Evolutionary conservation across 306 rosid genomes (phyloP).

Genomic region (Citrullus mucosospermus): DNA sequence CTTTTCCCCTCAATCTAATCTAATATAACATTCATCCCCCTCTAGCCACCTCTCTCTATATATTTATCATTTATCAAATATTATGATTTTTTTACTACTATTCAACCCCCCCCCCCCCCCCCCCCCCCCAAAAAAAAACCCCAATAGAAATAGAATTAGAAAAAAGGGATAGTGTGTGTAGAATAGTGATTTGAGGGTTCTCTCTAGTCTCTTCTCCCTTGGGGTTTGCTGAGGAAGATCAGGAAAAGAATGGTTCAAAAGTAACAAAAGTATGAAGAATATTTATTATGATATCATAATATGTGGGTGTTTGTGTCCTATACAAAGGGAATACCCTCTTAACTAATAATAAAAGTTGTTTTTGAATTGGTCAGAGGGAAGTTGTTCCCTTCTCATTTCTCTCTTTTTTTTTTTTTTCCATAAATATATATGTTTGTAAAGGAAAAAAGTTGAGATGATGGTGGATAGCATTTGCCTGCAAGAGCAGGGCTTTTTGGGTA

Average conservation of each 20-base stretch:
- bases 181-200: background rate
- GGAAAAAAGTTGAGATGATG: background rate
- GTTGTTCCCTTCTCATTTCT: background rate
- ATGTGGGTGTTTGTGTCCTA: background rate
- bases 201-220: background rate
- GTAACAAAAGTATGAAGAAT: constrained; percentile 6
- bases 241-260: constrained; percentile 1
- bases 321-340: background rate
- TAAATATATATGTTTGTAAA: too few relatives aligned
- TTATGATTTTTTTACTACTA: too few relatives aligned
- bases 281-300: background rate
- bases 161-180: background rate
- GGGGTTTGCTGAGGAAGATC: background rate
- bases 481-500: background rate
- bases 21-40: background rate
- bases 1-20: constrained; percentile 26
- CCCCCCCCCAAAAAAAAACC: background rate
- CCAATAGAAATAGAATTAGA: background rate
- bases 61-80: too few relatives aligned
- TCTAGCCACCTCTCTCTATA: constrained; percentile 8
- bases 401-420: background rate
- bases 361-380: background rate
- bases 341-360: background rate
- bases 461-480: background rate
- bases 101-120: too few relatives aligned